Evolutionary conservation across 805 yeast species (phyloP).

Genomic region (Kazachstania kunashirensis): DNA sequence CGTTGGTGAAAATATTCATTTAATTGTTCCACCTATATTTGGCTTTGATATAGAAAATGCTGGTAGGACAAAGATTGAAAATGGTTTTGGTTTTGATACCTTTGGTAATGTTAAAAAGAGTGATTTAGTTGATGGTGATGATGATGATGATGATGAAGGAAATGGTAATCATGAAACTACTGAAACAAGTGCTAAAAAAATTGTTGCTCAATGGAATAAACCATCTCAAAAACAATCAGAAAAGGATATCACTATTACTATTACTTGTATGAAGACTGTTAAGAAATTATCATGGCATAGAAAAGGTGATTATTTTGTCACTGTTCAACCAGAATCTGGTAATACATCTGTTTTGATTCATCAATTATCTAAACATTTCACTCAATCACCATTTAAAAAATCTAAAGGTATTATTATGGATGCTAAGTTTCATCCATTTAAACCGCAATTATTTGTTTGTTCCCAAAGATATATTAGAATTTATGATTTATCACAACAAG

Average conservation of each 20-base stretch:
- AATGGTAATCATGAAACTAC: conserved; percentile 29
- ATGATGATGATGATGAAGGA: conserved; percentile 30
- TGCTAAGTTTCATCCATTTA: conserved; percentile 93
- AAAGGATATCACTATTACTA: conserved; percentile 63
- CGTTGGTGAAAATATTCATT: conserved; percentile 69
- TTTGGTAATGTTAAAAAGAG: conserved; percentile 45
- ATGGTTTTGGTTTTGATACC: conserved; percentile 83
- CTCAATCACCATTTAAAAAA: conserved; percentile 92
- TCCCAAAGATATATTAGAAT: conserved; percentile 88
- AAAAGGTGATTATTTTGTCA: conserved; percentile 92
- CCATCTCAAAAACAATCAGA: conserved; percentile 56
- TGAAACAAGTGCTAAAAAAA: conserved; percentile 34
- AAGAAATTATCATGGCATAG: conserved; percentile 91
- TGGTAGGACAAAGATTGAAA: conserved; percentile 69
- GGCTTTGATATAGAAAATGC: conserved; percentile 79
- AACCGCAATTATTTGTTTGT: conserved; percentile 87
- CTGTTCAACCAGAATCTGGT: conserved; percentile 91
- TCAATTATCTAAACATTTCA: conserved; percentile 85
- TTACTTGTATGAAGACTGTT: conserved; percentile 56
- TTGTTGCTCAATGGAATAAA: conserved; percentile 72
- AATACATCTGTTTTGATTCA: conserved; percentile 86
- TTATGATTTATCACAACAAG: conserved; percentile 83
- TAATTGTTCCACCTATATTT: conserved; percentile 83
- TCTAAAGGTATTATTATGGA: conserved; percentile 91
- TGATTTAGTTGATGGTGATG: conserved; percentile 31